These are phyloP conservation scores for Aphanoascus verrucosus DNA, from an alignment of 2,329 filamentous ascomycete species.

Conservation along the genomic window DNA sequence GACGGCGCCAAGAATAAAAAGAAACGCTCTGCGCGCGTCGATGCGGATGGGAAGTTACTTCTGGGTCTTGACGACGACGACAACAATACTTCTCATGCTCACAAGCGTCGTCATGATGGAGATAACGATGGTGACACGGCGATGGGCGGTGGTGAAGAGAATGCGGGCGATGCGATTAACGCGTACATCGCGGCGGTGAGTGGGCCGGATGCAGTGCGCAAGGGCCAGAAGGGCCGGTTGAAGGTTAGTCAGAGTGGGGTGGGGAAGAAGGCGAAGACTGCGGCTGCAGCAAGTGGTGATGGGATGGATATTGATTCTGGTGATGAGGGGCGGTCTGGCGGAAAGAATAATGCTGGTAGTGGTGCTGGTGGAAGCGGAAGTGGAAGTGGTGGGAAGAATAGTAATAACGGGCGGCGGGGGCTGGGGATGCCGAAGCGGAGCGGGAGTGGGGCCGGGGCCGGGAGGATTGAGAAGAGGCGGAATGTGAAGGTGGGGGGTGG, in stretches of 20 bases:
- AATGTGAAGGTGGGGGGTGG: slow-evolving; percentile 14
- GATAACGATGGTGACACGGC: slow-evolving; percentile 28
- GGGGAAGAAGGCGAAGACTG: slow-evolving; percentile 26
- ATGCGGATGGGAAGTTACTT: slow-evolving; percentile 37
- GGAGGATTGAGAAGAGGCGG: slow-evolving; percentile 15
- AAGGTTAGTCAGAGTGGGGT: slow-evolving; percentile 45
- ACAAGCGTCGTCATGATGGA: background rate
- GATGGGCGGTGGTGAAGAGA: slow-evolving; percentile 33
- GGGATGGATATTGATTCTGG: slow-evolving; percentile 39
- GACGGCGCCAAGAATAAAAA: slow-evolving; percentile 19
- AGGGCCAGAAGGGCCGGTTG: slow-evolving; percentile 49
- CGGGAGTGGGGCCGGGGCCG: slow-evolving; percentile 21
- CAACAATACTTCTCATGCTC: too few relatives aligned
- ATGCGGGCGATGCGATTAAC: slow-evolving; percentile 37
- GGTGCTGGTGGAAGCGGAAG: too few relatives aligned
- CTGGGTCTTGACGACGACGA: slow-evolving; percentile 26
- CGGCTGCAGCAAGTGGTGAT: slow-evolving; percentile 26
- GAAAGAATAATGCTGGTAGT: background rate
- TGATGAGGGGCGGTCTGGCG: slow-evolving; percentile 40
- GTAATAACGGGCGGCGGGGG: slow-evolving; percentile 18
- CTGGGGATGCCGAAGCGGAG: slow-evolving; percentile 24
- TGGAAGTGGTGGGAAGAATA: background rate
- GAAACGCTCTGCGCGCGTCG: slow-evolving; percentile 34
- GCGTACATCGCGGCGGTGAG: slow-evolving; percentile 52
- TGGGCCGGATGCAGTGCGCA: slow-evolving; percentile 47